Evolutionary conservation across 2,329 filamentous ascomycete genomes (phyloP), one percentile per base, ranked within the genome.

Genomic region (Tolypocladium ovalisporum): DNA sequence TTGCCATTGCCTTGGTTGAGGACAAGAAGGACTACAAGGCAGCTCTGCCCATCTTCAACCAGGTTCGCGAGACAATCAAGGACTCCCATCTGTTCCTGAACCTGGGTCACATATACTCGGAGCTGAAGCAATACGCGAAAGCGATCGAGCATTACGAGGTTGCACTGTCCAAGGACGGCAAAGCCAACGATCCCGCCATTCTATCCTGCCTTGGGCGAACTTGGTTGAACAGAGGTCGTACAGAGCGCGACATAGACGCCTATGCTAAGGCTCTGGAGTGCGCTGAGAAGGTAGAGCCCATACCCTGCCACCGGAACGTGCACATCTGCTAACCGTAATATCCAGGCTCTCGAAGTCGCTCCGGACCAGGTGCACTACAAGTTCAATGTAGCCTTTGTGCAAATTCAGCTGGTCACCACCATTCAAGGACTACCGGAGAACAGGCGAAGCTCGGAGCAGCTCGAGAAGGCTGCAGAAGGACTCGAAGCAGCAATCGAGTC

Each of bases 381-480:
- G 70, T 99, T 99, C 81, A 99, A 99, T 67, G 89, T 99, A 34
- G 94, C 94, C 0, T 99, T 97, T 68, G 90, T 97, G 34, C 94
- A 97, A 69, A 95, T 96, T 61, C 92, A 97, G 70, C 85, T 97
- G 56, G 93, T 93, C 24, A 87, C 88, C 52, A 83, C 88, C 35
- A 85, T 97, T 56, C 87, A 90, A 71, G 79, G 77, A 39, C 77
- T 96, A 56, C 79, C 83, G 6, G 90, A 97, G 68, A 82, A 83
- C 7, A 85, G 92, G 67, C 86, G 91, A 54, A 89, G 88, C 0
- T 79, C 93, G 3, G 80, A 82, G 59, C 91, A 97, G 66, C 84
- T 99, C 9, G 82, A 96, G 67, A 83, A 87, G 56, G 92, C 93
- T 1, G 84, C 86, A 0, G 79, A 84, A 22, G 94, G 91, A 3